phyloP scores from a whole-genome alignment of 495 filamentous ascomycete genomes.

The Zalerion maritima region DNA sequence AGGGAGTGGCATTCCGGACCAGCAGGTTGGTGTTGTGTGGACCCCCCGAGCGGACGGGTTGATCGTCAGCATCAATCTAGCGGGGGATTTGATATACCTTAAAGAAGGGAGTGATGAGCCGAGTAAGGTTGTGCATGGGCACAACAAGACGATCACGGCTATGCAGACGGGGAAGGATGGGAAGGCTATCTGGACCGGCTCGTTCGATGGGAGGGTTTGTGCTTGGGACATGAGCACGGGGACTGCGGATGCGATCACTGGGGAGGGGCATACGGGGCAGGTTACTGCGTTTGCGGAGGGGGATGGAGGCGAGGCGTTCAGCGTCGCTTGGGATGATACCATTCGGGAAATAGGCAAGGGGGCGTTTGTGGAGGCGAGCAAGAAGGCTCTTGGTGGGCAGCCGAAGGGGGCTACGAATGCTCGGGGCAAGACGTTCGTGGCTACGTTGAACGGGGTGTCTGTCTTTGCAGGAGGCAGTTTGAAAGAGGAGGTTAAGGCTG shows the following conservation, averaged over 20 bases:
- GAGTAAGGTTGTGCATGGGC: slow-evolving; percentile 64
- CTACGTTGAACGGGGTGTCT: slow-evolving; percentile 47
- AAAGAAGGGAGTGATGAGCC: slow-evolving; percentile 52
- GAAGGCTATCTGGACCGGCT: slow-evolving; percentile 68
- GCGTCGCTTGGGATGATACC: slow-evolving; percentile 91
- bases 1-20: slow-evolving; percentile 55
- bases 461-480: slow-evolving; percentile 46
- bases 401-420: slow-evolving; percentile 34
- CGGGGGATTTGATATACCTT: slow-evolving; percentile 84
- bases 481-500: slow-evolving; percentile 27
- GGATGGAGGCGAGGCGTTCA: slow-evolving; percentile 50
- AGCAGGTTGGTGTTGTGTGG: slow-evolving; percentile 93
- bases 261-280: slow-evolving; percentile 67
- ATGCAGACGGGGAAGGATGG: slow-evolving; percentile 36
- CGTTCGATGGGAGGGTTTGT: slow-evolving; percentile 76
- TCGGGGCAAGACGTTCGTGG: slow-evolving; percentile 42
- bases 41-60: slow-evolving; percentile 69
- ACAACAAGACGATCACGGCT: slow-evolving; percentile 84
- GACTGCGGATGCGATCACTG: slow-evolving; percentile 50
- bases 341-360: slow-evolving; percentile 58
- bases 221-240: slow-evolving; percentile 66
- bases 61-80: slow-evolving; percentile 76
- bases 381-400: slow-evolving; percentile 34
- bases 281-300: slow-evolving; percentile 58
- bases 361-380: slow-evolving; percentile 29